phyloP scores from a whole-genome alignment of 73 alveolate genomes.

The Paramecium octaurelia region DNA sequence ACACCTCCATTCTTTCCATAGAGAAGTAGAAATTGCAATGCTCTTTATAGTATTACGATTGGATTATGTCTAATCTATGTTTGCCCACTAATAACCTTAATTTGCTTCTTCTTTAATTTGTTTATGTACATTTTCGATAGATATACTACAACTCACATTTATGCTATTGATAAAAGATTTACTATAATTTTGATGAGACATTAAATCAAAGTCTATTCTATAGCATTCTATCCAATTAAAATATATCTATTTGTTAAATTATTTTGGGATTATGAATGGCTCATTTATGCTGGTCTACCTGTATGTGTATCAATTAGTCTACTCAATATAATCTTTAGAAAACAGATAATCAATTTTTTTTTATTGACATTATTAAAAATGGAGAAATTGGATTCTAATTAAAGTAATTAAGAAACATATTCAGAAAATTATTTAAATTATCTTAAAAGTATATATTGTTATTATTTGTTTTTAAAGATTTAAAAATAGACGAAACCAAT shows the following conservation, averaged over 20 bases:
- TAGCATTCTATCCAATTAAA: neutral
- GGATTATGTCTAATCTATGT: neutral
- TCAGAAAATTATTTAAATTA: neutral
- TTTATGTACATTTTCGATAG: neutral
- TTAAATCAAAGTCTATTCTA: neutral
- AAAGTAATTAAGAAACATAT: neutral
- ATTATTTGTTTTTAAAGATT: neutral
- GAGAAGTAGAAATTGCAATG: conserved; percentile 1
- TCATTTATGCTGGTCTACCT: neutral
- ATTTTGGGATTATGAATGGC: conserved; percentile 6
- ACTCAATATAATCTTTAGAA: neutral
- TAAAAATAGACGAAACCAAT: neutral
- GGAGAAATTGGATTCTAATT: neutral
- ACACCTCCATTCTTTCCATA: neutral
- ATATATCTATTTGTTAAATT: neutral
- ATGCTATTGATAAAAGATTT: neutral
- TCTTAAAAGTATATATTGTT: neutral
- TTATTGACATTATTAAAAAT: neutral
- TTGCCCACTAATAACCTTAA: neutral
- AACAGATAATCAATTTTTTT: neutral
- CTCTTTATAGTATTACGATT: neutral
- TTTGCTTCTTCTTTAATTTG: neutral
- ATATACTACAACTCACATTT: neutral
- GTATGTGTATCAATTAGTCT: neutral
- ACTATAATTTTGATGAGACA: neutral